These are phyloP conservation scores for Anthracocystis walkeri DNA, from an alignment of 1,284 basidiomycete genomes.

Conservation along the genomic window DNA sequence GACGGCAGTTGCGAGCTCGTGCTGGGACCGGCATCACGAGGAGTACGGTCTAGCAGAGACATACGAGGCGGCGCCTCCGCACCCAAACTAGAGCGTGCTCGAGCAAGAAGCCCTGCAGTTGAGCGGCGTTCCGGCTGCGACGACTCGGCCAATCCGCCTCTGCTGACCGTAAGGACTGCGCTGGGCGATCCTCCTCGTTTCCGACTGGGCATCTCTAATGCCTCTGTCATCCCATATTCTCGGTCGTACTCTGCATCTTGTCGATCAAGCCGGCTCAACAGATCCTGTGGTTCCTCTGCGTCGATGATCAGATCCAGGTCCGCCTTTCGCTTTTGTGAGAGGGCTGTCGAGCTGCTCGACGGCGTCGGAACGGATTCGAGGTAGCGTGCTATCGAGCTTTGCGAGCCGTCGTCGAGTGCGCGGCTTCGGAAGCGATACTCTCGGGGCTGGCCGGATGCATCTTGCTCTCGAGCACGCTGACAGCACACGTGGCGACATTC, in stretches of 20 bases:
- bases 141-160: neutral
- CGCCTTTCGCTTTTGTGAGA: conserved; percentile 25
- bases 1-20: neutral
- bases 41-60: neutral
- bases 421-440: conserved; percentile 23
- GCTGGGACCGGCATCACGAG: neutral
- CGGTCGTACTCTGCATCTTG: conserved; percentile 18
- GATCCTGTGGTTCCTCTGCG: conserved; percentile 21
- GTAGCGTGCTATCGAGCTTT: neutral
- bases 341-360: neutral
- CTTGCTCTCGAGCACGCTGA: conserved; percentile 28
- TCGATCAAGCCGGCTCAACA: conserved; percentile 30
- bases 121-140: neutral
- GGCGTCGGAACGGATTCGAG: conserved; percentile 3
- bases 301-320: conserved; percentile 8
- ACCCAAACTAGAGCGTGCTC: neutral
- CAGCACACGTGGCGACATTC: conserved; percentile 67
- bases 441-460: conserved; percentile 4
- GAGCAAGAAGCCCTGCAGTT: conserved; percentile 1
- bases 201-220: conserved; percentile 4
- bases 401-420: neutral
- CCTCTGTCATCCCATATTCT: neutral
- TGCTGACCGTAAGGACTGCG: neutral
- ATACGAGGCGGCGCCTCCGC: neutral
- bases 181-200: neutral